Conservation (phyloP, 805 yeast genomes). For the Millerozyma miso region DNA sequence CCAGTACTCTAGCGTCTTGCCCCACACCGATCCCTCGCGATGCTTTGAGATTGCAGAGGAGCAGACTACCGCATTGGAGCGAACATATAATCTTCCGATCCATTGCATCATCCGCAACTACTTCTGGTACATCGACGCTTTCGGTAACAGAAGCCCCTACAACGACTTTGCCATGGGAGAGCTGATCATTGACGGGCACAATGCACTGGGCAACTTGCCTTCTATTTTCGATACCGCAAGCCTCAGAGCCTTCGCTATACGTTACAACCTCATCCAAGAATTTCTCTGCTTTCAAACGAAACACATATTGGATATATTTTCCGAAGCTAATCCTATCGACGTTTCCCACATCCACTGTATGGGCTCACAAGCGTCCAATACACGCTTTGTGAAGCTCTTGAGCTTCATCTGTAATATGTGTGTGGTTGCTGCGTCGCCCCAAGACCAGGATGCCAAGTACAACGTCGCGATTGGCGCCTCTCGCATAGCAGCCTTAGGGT, state of each 20-base stretch:
- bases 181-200: slow-evolving; percentile 43
- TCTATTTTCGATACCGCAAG: slow-evolving; percentile 5
- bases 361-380: slow-evolving; percentile 53
- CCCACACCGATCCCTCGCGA: not conserved
- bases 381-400: slow-evolving; percentile 27
- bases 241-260: slow-evolving; percentile 21
- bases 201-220: slow-evolving; percentile 9
- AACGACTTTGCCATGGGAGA: slow-evolving; percentile 49
- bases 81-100: slow-evolving; percentile 8
- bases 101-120: slow-evolving; percentile 27
- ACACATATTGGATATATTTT: slow-evolving; percentile 28
- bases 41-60: slow-evolving; percentile 16
- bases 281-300: slow-evolving; percentile 49
- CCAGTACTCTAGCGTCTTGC: slow-evolving; percentile 14
- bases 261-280: slow-evolving; percentile 46
- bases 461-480: slow-evolving; percentile 12
- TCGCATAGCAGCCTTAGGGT: slow-evolving; percentile 4
- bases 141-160: slow-evolving; percentile 57
- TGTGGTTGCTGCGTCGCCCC: not conserved
- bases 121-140: slow-evolving; percentile 51
- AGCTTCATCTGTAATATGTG: not conserved
- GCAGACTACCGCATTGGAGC: slow-evolving; percentile 19
- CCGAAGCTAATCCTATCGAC: slow-evolving; percentile 11
- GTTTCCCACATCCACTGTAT: slow-evolving; percentile 36
- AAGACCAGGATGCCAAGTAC: slow-evolving; percentile 3